These are phyloP conservation scores for Grosmannia huntii DNA, from an alignment of 2,329 filamentous ascomycete genomes.

Conservation along the genomic window DNA sequence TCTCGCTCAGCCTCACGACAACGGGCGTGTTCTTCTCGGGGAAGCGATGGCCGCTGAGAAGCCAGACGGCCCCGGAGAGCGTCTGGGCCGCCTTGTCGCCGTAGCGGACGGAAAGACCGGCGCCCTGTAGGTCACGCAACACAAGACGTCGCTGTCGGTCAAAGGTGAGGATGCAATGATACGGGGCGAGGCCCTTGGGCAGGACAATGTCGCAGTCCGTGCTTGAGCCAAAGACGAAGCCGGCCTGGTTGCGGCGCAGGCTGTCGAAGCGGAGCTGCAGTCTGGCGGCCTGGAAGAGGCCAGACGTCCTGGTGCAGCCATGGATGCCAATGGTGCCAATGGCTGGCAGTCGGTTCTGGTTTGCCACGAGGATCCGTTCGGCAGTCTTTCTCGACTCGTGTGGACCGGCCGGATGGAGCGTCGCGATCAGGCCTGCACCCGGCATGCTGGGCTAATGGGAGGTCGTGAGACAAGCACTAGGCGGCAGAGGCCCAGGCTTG, in stretches of 20 bases:
- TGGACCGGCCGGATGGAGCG: neutral
- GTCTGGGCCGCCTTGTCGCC: neutral
- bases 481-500: too few species aligned
- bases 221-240: neutral
- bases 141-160: neutral
- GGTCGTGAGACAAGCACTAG: neutral
- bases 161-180: neutral
- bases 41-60: neutral
- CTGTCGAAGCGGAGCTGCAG: neutral
- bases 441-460: neutral
- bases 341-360: neutral
- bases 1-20: neutral
- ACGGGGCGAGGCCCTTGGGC: neutral
- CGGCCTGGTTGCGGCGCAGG: neutral
- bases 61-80: neutral
- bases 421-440: neutral
- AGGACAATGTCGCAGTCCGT: neutral
- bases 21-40: neutral
- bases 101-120: neutral
- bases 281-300: neutral
- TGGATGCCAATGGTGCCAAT: neutral
- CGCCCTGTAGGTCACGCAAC: neutral
- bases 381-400: neutral
- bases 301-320: neutral
- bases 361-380: neutral